Evolutionary conservation across 345 rosid species (phyloP), one percentile per base, ranked within the genome.

Genomic region (Sisymbrium irio): DNA sequence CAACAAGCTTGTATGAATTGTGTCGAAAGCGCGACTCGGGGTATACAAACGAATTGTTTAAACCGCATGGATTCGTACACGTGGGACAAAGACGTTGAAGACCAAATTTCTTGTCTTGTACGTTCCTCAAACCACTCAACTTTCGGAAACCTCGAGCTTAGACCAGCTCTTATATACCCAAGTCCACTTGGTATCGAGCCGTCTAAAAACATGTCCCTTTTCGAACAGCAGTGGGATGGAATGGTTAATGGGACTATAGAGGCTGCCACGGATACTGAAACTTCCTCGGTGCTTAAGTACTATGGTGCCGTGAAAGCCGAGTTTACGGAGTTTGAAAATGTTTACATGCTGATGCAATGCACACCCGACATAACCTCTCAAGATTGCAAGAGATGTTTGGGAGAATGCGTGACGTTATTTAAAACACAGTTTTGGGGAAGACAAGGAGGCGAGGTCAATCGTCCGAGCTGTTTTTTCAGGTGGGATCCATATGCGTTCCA

Each of bases 341-440:
- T 63, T 45, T 44, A 63, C 55, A 63, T 63, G 54, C 5, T 45
- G 27, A 63, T 63, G 68, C 68, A 63, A 15, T 63, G 68, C 55
- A 44, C 68, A 45, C 68, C 68, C 17, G 68, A 63, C 68, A 27
- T 63, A 44, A 15, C 54, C 28, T 63, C 68, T 6, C 40, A 10
- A 15, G 68, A 63, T 30, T 63, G 68, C 55, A 45, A 30, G 25
- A 1, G 4, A 45, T 63, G 68, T 45, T 63, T 63, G 25, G 55
- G 7, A 17, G 41, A 10, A 1, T 28, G 68, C 25, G 55, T 63
- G 37, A 17, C 4, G 25, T 45, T 9, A 5, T 63, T 9, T 45
- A 45, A 9, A 63, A 19, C 15, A 9, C 27, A 63, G 19, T 63
- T 4, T 17, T 2, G 41, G 2, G 55, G 41, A 45, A 63, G 9